These are phyloP conservation scores for Circinella umbellata DNA, from an alignment of 371 early-diverging fungal genomes.

Conservation along the genomic window DNA sequence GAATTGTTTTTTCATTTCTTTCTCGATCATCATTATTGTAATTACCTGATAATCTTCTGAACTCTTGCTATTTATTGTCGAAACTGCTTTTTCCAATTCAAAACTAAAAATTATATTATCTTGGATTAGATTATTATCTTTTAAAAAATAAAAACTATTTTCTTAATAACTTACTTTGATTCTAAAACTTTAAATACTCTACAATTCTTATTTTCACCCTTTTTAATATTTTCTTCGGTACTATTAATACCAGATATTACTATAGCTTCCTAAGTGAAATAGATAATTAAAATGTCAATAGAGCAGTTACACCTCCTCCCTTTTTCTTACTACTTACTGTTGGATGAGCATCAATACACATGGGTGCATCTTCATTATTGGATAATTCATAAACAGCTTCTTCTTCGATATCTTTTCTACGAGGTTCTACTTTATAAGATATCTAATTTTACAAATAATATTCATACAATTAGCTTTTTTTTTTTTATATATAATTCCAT, in stretches of 20 bases:
- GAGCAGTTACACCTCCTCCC: too few species aligned
- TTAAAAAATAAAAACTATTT: background rate
- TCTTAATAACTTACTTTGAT: constrained; percentile 32
- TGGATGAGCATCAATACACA: constrained; percentile 71
- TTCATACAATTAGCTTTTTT: too few species aligned
- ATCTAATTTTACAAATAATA: constrained; percentile 31
- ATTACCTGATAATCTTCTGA: constrained; percentile 58
- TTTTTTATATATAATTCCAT: background rate
- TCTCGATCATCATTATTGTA: too few species aligned
- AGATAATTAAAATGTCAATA: too few species aligned
- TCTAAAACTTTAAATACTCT: constrained; percentile 58
- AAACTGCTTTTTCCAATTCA: constrained; percentile 27
- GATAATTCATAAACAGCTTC: constrained; percentile 56
- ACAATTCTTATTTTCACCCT: constrained; percentile 65
- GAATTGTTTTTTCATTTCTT: too few species aligned
- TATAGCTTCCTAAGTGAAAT: constrained; percentile 14
- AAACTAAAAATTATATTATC: constrained; percentile 20
- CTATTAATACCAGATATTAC: constrained; percentile 68
- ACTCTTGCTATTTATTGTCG: constrained; percentile 49
- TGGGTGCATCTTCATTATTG: constrained; percentile 74
- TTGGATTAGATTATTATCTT: too few species aligned
- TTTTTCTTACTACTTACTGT: constrained; percentile 34
- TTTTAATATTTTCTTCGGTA: constrained; percentile 47
- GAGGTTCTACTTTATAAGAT: constrained; percentile 58
- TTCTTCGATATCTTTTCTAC: constrained; percentile 52